Base-by-base conservation (phyloP, 345 rosid genomes). In the Melaleuca alternifolia region DNA sequence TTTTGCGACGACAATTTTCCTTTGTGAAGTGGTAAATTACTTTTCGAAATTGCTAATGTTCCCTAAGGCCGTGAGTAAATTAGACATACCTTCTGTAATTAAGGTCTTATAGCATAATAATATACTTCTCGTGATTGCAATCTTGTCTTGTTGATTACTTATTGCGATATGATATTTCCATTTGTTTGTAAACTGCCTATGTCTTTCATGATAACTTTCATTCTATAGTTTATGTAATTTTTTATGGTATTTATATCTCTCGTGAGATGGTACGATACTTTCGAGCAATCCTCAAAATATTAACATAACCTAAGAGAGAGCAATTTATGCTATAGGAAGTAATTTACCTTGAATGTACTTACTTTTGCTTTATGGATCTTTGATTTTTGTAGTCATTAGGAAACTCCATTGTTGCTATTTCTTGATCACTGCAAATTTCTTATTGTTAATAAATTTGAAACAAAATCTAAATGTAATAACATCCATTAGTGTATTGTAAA, bases 121-220 rank as follows among this genome's bases (percentile, higher is more conserved):
- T n/a, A 24, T 57, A 57, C 3, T 57, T n/a, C 33, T 59, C 33
- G 12, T 26, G 7, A 57, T 57, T 57, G 65, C 65, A 26, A 26
- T 57, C 30, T 26, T 0, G 7, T 15, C 30, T 26, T 59, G 0
- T 57, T 57, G 30, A 57, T 57, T 15, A 2, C 2, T 5, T 26
- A 5, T 59, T 57, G 65, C 7, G 11, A 26, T 26, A 7, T 5
- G 30, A 57, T 26, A 57, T 0, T 26, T 57, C 26, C 65, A 7
- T 26, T 11, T 26, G 12, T 26, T 10, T 26, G 65, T 26, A 26
- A 26, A 26, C 26, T 26, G 3, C 30, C 14, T 57, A 5, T 11
- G 11, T 57, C 65, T 5, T 57, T 57, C 3, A 0, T 2, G 5
- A 57, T 57, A 28, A 57, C 0, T 0, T 3, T 11, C 15, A 57